A percentile compares a stretch with the other conserved stretches of the same genome.
These are phyloP conservation scores for Barnettozyma pratensis DNA, from an alignment of 805 yeast genomes.

Conservation along the genomic window DNA sequence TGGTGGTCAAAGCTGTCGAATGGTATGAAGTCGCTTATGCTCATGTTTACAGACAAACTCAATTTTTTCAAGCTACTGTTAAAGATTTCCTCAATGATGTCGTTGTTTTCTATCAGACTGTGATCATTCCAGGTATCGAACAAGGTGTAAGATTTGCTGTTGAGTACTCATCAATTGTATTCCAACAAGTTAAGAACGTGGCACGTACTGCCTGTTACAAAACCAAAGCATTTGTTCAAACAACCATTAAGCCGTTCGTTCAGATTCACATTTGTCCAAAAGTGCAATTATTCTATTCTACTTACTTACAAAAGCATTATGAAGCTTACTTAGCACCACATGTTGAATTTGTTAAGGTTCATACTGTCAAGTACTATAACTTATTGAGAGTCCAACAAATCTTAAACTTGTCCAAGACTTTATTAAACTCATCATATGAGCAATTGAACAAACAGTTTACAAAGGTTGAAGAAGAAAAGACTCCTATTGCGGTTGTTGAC, in stretches of 20 bases:
- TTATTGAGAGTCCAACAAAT: conserved; percentile 18
- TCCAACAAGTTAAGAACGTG: no score
- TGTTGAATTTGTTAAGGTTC: neutral
- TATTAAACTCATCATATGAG: conserved; percentile 13
- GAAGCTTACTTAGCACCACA: neutral
- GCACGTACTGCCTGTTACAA: no score
- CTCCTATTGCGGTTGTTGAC: neutral
- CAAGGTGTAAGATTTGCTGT: neutral
- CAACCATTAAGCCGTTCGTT: neutral
- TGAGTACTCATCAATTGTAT: neutral
- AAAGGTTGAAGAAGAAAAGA: conserved; percentile 3
- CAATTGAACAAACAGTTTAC: conserved; percentile 13
- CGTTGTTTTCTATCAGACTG: neutral
- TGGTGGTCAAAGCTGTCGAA: neutral
- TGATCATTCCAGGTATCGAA: neutral
- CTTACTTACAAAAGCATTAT: conserved; percentile 1
- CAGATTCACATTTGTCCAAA: conserved; percentile 1
- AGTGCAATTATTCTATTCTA: conserved; percentile 4
- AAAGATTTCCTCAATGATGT: neutral
- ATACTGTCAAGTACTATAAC: conserved; percentile 11
- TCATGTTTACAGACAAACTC: neutral
- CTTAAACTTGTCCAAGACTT: conserved; percentile 13
- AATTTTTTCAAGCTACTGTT: neutral
- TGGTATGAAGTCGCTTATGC: neutral
- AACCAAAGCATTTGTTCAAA: neutral